These are phyloP conservation scores for Hordeum pubiflorum DNA, from an alignment of 202 grass and related monocot species.

Conservation along the genomic window DNA sequence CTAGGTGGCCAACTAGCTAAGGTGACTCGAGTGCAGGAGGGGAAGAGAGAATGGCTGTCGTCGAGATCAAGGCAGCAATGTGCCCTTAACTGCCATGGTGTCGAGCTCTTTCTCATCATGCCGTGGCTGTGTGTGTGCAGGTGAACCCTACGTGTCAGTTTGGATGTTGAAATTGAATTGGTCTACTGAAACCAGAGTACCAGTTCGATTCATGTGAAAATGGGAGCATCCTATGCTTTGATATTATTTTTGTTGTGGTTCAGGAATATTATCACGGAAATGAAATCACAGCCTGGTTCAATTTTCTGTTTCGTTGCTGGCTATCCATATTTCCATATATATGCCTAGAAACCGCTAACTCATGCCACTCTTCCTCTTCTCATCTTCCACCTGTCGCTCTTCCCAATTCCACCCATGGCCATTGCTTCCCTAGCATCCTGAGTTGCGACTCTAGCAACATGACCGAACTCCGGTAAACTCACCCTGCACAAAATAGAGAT, in stretches of 20 bases:
- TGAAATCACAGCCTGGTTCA: not conserved
- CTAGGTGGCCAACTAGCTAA: not conserved
- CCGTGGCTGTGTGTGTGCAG: not conserved
- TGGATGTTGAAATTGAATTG: not conserved
- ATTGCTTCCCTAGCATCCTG: not conserved
- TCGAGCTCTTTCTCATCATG: not conserved
- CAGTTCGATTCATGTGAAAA: not conserved
- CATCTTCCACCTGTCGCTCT: not conserved
- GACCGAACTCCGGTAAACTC: not conserved
- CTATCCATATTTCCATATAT: constrained; percentile 2
- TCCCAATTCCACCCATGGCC: not conserved
- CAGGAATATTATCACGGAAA: not conserved
- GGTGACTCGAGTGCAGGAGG: not conserved
- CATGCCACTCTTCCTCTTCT: not conserved
- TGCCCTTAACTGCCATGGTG: not conserved
- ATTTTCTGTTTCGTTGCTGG: not conserved
- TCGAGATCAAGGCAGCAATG: not conserved
- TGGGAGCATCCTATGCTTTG: not conserved
- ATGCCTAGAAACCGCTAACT: not conserved
- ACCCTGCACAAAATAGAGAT: not conserved
- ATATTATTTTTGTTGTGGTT: not conserved
- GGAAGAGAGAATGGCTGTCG: not conserved
- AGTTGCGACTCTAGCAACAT: not conserved
- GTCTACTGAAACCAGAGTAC: not conserved
- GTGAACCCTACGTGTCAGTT: not conserved